Evolutionary conservation across 2,329 filamentous ascomycete genomes (phyloP).

Genomic region (Calonectria hawksworthii): DNA sequence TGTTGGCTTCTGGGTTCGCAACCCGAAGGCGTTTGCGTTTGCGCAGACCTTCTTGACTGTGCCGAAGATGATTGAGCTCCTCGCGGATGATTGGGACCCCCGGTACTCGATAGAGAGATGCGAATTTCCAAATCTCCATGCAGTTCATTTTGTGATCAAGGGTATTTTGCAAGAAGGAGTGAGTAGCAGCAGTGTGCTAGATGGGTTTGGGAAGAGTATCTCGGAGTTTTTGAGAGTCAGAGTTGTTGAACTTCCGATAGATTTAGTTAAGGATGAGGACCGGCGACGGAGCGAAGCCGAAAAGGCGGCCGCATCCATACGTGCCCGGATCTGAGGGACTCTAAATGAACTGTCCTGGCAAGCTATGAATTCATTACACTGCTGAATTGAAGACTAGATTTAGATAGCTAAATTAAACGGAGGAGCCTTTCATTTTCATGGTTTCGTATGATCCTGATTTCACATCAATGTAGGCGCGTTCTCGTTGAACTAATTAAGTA

Average conservation of each 20-base stretch:
- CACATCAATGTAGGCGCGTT: background rate
- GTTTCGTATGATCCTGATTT: background rate
- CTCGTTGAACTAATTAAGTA: background rate
- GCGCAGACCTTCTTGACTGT: constrained; percentile 55
- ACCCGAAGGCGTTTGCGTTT: constrained; percentile 56
- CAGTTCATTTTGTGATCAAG: constrained; percentile 62
- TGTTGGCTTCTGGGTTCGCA: constrained; percentile 53
- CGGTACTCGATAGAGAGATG: constrained; percentile 58
- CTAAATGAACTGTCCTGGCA: background rate
- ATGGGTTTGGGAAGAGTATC: constrained; percentile 66
- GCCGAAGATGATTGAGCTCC: constrained; percentile 52
- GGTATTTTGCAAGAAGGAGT: constrained; percentile 60
- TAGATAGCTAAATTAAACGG: background rate
- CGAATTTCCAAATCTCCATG: constrained; percentile 58
- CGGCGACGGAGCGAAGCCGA: constrained; percentile 22
- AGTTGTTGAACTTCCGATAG: constrained; percentile 45
- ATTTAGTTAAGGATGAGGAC: constrained; percentile 41
- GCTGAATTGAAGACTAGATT: background rate
- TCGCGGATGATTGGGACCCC: constrained; percentile 60
- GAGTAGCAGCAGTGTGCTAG: constrained; percentile 61
- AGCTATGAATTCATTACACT: too few species aligned
- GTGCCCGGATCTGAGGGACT: background rate
- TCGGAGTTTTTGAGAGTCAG: constrained; percentile 61
- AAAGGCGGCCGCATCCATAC: background rate
- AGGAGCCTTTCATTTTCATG: background rate